These are phyloP conservation scores for Colletotrichum lindemuthianum DNA, from an alignment of 2,329 filamentous ascomycete species.

Conservation along the genomic window DNA sequence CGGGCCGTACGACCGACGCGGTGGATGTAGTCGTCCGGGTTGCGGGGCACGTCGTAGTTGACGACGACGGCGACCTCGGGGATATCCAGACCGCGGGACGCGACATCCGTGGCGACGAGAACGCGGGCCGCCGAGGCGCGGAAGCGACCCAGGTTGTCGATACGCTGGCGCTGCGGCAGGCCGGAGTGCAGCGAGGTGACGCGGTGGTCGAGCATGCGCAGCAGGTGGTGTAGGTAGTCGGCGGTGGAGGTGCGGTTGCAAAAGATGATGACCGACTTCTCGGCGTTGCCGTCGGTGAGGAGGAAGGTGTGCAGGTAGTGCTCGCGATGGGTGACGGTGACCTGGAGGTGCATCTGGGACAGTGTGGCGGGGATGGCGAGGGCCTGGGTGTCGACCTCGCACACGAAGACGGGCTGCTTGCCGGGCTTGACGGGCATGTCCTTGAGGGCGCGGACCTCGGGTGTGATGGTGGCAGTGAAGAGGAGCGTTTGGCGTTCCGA, in stretches of 20 bases:
- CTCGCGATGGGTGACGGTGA: conserved; percentile 92
- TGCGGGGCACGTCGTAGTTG: conserved; percentile 96
- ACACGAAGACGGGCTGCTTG: conserved; percentile 84
- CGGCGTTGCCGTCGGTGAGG: conserved; percentile 77
- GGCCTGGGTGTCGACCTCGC: conserved; percentile 81
- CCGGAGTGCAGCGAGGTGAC: conserved; percentile 92
- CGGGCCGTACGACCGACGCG: conserved; percentile 94
- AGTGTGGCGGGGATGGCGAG: conserved; percentile 85
- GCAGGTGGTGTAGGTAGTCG: conserved; percentile 86
- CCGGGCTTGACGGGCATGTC: conserved; percentile 75
- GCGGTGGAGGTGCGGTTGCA: conserved; percentile 92
- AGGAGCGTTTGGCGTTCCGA: conserved; percentile 88
- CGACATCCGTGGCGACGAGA: conserved; percentile 94
- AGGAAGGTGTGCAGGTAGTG: conserved; percentile 94
- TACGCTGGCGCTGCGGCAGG: conserved; percentile 85
- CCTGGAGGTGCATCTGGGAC: conserved; percentile 84
- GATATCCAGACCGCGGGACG: conserved; percentile 93
- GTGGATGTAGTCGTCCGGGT: conserved; percentile 97
- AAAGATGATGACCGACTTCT: conserved; percentile 89
- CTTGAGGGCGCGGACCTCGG: conserved; percentile 89
- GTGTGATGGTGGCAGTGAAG: conserved; percentile 95
- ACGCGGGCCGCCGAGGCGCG: conserved; percentile 88
- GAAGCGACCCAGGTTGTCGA: conserved; percentile 90
- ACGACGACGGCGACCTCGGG: conserved; percentile 89
- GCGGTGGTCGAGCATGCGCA: conserved; percentile 86